Evolutionary conservation across 1,284 basidiomycete species (phyloP).

Genomic region (Sanghuangporus weigelae): DNA sequence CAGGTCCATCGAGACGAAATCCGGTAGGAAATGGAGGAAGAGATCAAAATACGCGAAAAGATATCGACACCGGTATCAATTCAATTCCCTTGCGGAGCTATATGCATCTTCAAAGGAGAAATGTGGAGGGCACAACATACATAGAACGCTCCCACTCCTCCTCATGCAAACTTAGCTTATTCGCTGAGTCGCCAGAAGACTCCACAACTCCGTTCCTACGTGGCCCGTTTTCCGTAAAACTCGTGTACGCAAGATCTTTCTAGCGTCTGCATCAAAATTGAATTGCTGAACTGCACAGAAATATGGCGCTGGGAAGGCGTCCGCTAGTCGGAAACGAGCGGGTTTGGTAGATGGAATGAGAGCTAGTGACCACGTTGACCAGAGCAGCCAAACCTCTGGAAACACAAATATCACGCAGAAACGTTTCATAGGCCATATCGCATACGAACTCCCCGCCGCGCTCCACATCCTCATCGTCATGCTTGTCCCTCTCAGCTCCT

Average conservation of each 20-base stretch:
- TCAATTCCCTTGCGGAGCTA: not conserved
- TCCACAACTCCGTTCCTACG: not conserved
- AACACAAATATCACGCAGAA: not conserved
- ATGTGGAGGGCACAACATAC: not conserved
- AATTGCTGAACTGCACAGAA: not conserved
- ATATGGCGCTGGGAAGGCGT: not conserved
- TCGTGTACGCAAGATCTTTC: not conserved
- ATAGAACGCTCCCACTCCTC: conserved; percentile 1
- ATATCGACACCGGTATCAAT: too few relatives aligned
- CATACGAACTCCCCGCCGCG: not conserved
- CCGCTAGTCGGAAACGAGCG: not conserved
- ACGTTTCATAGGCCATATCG: not conserved
- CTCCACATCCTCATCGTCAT: not conserved
- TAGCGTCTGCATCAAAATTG: not conserved
- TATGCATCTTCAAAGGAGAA: not conserved
- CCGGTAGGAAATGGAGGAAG: not conserved
- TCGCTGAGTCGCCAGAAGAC: not conserved
- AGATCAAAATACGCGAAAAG: not conserved
- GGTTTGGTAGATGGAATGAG: not conserved
- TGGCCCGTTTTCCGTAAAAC: not conserved
- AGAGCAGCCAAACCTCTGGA: not conserved
- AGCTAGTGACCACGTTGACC: not conserved
- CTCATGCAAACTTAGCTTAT: not conserved
- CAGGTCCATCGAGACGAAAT: not conserved
- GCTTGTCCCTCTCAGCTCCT: not conserved